Conservation (phyloP, 2,329 filamentous ascomycete genomes). For the Penicillium griseofulvum region DNA sequence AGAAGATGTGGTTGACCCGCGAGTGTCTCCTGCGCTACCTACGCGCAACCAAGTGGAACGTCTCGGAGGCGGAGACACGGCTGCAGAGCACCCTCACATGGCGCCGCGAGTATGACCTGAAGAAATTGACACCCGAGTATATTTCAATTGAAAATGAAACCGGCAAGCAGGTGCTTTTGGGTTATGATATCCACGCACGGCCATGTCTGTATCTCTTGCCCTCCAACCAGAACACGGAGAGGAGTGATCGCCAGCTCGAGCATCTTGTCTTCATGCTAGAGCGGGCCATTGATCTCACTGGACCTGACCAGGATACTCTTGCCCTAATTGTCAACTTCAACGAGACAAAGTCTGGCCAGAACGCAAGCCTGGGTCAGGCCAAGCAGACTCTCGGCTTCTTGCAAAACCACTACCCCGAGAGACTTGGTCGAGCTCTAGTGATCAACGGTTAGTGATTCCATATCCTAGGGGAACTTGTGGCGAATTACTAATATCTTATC, state of each 20-base stretch:
- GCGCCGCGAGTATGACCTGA: slow-evolving; percentile 85
- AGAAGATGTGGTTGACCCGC: slow-evolving; percentile 85
- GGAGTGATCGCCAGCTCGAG: slow-evolving; percentile 80
- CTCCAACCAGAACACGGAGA: slow-evolving; percentile 86
- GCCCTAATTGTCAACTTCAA: slow-evolving; percentile 91
- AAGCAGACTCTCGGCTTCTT: slow-evolving; percentile 85
- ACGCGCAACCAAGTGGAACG: slow-evolving; percentile 86
- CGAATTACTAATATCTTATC: neutral
- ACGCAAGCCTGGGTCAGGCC: slow-evolving; percentile 72
- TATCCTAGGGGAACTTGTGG: neutral
- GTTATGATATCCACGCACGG: slow-evolving; percentile 80
- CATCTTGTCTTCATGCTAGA: slow-evolving; percentile 97
- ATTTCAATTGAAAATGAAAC: slow-evolving; percentile 94
- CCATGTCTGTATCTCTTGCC: slow-evolving; percentile 90
- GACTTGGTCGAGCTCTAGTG: slow-evolving; percentile 82
- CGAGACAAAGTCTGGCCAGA: slow-evolving; percentile 69
- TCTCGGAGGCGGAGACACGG: slow-evolving; percentile 72
- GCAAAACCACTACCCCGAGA: slow-evolving; percentile 93
- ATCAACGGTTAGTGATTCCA: slow-evolving; percentile 66
- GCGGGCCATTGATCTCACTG: slow-evolving; percentile 81
- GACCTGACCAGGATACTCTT: slow-evolving; percentile 79
- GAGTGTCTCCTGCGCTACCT: slow-evolving; percentile 93
- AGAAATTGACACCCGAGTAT: slow-evolving; percentile 72
- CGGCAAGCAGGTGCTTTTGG: slow-evolving; percentile 87
- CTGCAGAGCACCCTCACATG: slow-evolving; percentile 77